These are phyloP conservation scores for Pseudogymnoascus pannorum DNA, from an alignment of 2,329 filamentous ascomycete species.

Conservation along the genomic window DNA sequence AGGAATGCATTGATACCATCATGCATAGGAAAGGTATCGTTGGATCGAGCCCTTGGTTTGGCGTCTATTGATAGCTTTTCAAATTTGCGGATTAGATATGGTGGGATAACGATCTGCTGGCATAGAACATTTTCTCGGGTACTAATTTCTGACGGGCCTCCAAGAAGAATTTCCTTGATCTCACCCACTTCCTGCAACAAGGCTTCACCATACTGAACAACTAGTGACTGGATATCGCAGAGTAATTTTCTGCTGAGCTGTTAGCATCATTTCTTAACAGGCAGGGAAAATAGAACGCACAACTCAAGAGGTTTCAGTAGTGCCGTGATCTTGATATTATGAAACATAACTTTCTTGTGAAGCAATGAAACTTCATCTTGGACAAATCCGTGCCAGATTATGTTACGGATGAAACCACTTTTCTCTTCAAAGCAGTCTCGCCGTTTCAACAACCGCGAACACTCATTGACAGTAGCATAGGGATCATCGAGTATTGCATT, in stretches of 20 bases:
- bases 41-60: not conserved
- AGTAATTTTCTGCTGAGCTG: not conserved
- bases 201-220: not conserved
- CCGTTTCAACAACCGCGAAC: not conserved
- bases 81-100: slow-evolving; percentile 8
- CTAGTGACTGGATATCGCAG: not conserved
- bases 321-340: slow-evolving; percentile 16
- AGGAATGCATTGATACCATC: slow-evolving; percentile 11
- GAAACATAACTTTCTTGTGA: slow-evolving; percentile 13
- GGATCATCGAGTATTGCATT: not conserved
- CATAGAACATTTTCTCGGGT: not conserved
- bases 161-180: not conserved
- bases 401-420: slow-evolving; percentile 15
- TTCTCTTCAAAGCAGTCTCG: slow-evolving; percentile 16
- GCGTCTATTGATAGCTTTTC: slow-evolving; percentile 1
- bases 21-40: slow-evolving; percentile 9
- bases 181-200: not conserved
- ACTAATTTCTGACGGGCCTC: not conserved
- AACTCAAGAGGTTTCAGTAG: slow-evolving; percentile 17
- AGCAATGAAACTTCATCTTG: slow-evolving; percentile 14
- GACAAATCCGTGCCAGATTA: slow-evolving; percentile 16
- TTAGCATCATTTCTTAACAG: not conserved
- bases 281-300: not conserved
- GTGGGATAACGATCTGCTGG: slow-evolving; percentile 9
- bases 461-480: not conserved